Evolutionary conservation across 345 rosid genomes (phyloP).

Genomic region (Citrus reticulata): DNA sequence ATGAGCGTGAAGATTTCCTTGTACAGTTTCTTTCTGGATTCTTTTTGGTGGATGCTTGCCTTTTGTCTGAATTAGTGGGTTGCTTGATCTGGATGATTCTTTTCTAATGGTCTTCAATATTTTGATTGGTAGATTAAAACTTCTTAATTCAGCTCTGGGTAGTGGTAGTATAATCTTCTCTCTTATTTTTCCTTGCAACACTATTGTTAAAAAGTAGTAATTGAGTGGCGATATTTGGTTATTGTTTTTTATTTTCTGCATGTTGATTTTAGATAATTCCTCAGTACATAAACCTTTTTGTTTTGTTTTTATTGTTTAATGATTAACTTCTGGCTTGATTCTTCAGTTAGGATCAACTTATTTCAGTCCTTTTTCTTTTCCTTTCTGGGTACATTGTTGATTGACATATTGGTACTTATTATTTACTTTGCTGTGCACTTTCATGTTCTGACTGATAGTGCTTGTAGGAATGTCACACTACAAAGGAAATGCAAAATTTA

Average conservation of each 20-base stretch:
- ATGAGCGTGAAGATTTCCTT: neutral
- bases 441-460: neutral
- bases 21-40: neutral
- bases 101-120: neutral
- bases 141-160: neutral
- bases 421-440: neutral
- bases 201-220: neutral
- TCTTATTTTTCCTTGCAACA: neutral
- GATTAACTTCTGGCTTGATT: neutral
- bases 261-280: neutral
- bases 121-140: neutral
- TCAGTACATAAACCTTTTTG: neutral
- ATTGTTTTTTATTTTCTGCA: neutral
- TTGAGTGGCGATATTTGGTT: neutral
- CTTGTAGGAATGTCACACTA: constrained; percentile 31
- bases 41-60: neutral
- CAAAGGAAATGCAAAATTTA: too few species aligned
- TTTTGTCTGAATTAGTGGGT: neutral
- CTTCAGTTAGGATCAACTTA: neutral
- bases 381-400: neutral
- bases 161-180: neutral
- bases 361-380: neutral
- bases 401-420: neutral
- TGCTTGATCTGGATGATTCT: neutral
- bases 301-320: neutral